Evolutionary conservation across 2,329 filamentous ascomycete genomes (phyloP), one percentile per base, ranked within the genome.

Genomic region (Xylariaceae sp.): DNA sequence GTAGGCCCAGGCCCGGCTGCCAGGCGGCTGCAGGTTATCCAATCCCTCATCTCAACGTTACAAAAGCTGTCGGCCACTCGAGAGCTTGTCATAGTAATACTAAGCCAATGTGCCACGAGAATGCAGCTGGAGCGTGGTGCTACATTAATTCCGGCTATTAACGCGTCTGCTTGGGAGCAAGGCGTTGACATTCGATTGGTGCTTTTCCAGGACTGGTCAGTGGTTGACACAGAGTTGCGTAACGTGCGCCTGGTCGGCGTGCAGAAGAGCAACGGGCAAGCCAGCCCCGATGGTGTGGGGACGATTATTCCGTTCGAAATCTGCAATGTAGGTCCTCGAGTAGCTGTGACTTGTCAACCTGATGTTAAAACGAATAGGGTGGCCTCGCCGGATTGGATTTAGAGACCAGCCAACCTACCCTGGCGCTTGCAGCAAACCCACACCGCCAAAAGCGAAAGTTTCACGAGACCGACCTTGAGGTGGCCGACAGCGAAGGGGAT

Each of bases 81-180:
- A 59, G 80, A 88, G 63, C 77, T 92, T 49, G 87, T 89, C 21
- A 76, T 95, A 40, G 75, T 96, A 2, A 69, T 94, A 18, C 78
- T 91, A 46, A 90, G 85, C 36, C 91, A 95, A 67, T 89, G 87
- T 55, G 87, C 86, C 40, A 95, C 89, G n/a, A 87, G 85, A 61
- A 86, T 95, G 72, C 84, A 87, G 57, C 76, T 77, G 3, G 85
- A 80, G 59, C 78, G 74, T 60, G 80, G 77, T 60, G 87, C 91
- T 13, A 80, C 86, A 10, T 74, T 97, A 46, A 80, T 86, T 49
- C 87, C 91, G 15, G 84, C 89, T 39, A 78, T 96, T 58, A 86
- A 86, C 53, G 85, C 87, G 13, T 78, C 77, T 18, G 82, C 87
- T 40, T 96, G 92, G 92, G 91, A 96, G 56, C 84, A 83, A 59